Evolutionary conservation across 768 basidiomycete species (phyloP), one percentile per base, ranked within the genome.

Genomic region (Podaxis pistillaris): DNA sequence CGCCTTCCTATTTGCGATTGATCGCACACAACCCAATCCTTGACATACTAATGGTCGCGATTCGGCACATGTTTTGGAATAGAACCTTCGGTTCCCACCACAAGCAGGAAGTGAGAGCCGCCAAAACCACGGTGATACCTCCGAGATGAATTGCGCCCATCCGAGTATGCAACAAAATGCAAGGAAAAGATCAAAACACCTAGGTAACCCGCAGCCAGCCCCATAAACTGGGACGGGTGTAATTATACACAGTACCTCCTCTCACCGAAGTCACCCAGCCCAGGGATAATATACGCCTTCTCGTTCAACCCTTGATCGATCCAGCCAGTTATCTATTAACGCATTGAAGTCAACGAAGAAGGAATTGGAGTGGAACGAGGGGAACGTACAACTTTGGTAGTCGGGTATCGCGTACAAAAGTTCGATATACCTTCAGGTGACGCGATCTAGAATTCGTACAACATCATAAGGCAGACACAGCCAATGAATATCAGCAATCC

Each of bases 191-290:
- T 9, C 33, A 33, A 33, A 33, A 33, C 8, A 33, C 17, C 19
- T n/a, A 46, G 19, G 4, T 6, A 8, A 46, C 44, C 44, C 44
- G 19, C 44, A 46, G 15, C n/a, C 17, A n/a, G n/a, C 9, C 44
- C 17, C 19, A 17, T n/a, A n/a, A 17, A 7, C 15, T n/a, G 44
- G 19, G 6, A 46, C 6, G 44, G 17, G 44, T 17, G 15, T n/a
- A 22, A 46, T 24, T n/a, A 64, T 26, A 56, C 38, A 49, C 66
- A 72, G 64, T 68, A 89, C 91, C 93, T 88, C 71, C 93, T 79
- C 72, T 96, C 95, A 56, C 95, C 95, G 72, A 98, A 98, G 72
- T 98, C 95, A n/a, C 95, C 95, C n/a, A 98, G 79, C 30, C 95
- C 94, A 7, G 94, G 94, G 60, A 95, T 86, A 67, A 96, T 96